Conservation (phyloP, 1,284 basidiomycete species). For the Rhodotorula mucilaginosa region DNA sequence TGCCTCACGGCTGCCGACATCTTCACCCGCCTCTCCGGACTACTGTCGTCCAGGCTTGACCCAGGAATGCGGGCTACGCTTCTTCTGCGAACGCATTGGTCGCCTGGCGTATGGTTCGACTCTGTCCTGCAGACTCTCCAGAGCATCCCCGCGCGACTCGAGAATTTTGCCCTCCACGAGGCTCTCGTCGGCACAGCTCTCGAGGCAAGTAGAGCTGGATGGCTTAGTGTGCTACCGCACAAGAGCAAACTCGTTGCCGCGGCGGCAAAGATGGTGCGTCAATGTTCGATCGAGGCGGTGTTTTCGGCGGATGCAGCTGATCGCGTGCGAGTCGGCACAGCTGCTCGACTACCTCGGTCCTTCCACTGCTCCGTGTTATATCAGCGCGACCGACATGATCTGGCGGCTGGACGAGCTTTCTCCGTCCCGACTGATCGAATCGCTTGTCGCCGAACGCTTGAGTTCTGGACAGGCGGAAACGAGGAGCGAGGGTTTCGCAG, state of each 20-base stretch:
- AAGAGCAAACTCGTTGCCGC: not conserved
- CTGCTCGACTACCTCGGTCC: conserved; percentile 73
- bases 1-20: too few relatives aligned
- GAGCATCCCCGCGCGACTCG: not conserved
- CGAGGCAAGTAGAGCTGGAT: conserved; percentile 51
- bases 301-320: too few relatives aligned
- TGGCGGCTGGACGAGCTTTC: conserved; percentile 75
- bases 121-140: not conserved
- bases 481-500: conserved; percentile 61
- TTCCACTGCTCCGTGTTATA: conserved; percentile 69
- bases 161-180: conserved; percentile 68
- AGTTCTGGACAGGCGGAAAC: conserved; percentile 55
- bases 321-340: conserved; percentile 46
- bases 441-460: conserved; percentile 70
- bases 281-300: not conserved
- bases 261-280: conserved; percentile 17
- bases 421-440: conserved; percentile 65
- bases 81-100: conserved; percentile 5
- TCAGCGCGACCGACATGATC: conserved; percentile 76
- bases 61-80: too few relatives aligned
- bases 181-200: conserved; percentile 62
- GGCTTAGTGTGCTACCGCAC: conserved; percentile 44
- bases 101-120: not conserved
- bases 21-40: too few relatives aligned
- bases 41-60: too few relatives aligned